phyloP scores from a whole-genome alignment of 495 filamentous ascomycete species.

The Thermothielavioides terrestris region DNA sequence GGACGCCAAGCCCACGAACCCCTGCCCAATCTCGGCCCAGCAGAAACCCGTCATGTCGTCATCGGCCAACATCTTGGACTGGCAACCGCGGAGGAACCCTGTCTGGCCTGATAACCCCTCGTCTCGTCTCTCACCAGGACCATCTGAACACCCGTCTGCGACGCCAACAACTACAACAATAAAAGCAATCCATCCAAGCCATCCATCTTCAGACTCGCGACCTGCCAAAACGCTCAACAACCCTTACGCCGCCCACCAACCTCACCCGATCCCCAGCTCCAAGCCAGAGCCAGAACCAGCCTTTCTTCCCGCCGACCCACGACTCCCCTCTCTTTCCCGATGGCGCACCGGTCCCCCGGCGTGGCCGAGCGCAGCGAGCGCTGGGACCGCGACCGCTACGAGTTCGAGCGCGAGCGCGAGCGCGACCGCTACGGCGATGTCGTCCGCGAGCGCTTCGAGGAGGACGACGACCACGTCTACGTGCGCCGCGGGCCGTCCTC shows the following conservation, averaged over 20 bases:
- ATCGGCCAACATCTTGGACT: no score
- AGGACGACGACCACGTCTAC: conserved; percentile 23
- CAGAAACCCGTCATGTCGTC: no score
- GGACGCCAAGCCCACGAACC: no score
- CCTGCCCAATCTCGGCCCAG: no score
- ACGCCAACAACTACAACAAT: neutral
- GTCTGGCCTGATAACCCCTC: no score
- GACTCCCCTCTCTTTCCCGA: no score
- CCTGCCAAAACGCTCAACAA: neutral
- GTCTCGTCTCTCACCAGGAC: neutral
- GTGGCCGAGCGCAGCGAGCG: conserved; percentile 29
- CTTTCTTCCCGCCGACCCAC: no score
- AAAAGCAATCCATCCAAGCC: no score
- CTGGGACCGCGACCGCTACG: conserved; percentile 38
- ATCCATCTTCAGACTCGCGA: no score
- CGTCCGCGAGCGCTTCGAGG: conserved; percentile 28
- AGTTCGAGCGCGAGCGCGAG: conserved; percentile 22
- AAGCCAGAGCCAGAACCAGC: no score
- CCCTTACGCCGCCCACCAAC: neutral
- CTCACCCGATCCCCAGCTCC: no score
- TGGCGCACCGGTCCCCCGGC: conserved; percentile 27
- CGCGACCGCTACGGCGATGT: conserved; percentile 24
- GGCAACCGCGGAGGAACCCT: no score
- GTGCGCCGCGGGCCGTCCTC: conserved; percentile 9
- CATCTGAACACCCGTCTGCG: conserved; percentile 1